Percentiles rank a stretch among this genome's conserved stretches.
Evolutionary conservation across 1,139 yeast genomes (phyloP).

Genomic region (Taiozyma sp.): DNA sequence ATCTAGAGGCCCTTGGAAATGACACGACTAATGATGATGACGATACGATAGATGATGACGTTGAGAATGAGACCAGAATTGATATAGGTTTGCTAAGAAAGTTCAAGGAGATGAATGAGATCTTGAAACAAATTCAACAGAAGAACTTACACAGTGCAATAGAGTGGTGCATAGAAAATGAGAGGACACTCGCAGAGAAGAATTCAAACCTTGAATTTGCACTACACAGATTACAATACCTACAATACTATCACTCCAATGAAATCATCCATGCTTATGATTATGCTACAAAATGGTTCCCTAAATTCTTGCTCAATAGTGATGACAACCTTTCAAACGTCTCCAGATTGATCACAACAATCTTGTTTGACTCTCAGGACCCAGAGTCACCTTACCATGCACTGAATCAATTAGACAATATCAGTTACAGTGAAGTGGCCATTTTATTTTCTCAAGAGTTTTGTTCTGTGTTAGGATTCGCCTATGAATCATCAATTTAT

Average conservation of each 20-base stretch:
- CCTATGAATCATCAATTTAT: conserved; percentile 70
- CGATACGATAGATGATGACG: conserved; percentile 1
- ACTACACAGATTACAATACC: conserved; percentile 57
- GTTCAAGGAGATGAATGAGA: conserved; percentile 19
- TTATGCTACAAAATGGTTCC: conserved; percentile 17
- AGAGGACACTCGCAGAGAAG: conserved; percentile 3
- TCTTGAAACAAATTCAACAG: conserved; percentile 13
- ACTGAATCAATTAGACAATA: conserved; percentile 21
- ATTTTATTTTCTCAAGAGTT: conserved; percentile 61
- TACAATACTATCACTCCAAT: conserved; percentile 6
- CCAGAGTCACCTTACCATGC: conserved; percentile 38
- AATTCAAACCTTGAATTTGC: conserved; percentile 51
- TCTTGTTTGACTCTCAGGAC: conserved; percentile 34
- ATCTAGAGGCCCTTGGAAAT: conserved; percentile 20
- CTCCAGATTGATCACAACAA: conserved; percentile 48
- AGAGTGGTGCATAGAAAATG: conserved; percentile 19
- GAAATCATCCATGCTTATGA: conserved; percentile 8
- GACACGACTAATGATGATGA: conserved; percentile 5
- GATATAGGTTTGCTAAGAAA: conserved; percentile 9
- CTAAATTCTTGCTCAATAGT: conserved; percentile 6
- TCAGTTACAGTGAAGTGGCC: conserved; percentile 39
- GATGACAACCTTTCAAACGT: conserved; percentile 34
- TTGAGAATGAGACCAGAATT: neutral
- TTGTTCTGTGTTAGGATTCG: conserved; percentile 57
- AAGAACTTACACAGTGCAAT: conserved; percentile 19